Conservation (phyloP, 306 rosid species). For the Castanea crenata region DNA sequence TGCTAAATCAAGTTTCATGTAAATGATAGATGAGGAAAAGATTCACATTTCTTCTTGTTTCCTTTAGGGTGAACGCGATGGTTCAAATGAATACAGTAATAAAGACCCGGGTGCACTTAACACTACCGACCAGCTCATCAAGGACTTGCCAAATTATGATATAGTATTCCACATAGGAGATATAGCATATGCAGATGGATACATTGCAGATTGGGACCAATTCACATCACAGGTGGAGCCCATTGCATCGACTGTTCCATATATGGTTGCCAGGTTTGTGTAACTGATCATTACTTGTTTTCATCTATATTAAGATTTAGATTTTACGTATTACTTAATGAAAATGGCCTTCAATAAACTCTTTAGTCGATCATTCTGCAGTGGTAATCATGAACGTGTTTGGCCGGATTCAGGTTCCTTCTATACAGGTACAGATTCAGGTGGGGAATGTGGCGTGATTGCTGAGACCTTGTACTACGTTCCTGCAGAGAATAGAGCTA, state of each 20-base stretch:
- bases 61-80: constrained; percentile 88
- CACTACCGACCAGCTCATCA: constrained; percentile 78
- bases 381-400: constrained; percentile 94
- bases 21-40: not conserved
- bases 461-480: constrained; percentile 83
- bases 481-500: constrained; percentile 90
- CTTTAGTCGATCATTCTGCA: constrained; percentile 29
- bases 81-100: constrained; percentile 72
- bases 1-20: not conserved
- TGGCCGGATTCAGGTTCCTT: constrained; percentile 83
- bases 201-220: constrained; percentile 94
- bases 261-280: constrained; percentile 87
- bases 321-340: not conserved
- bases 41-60: not conserved
- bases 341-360: not conserved
- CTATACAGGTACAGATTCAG: constrained; percentile 66
- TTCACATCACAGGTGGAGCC: constrained; percentile 91
- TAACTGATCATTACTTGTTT: constrained; percentile 13
- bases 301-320: not conserved
- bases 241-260: constrained; percentile 76
- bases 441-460: constrained; percentile 93
- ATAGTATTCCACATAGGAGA: constrained; percentile 88
- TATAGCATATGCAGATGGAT: constrained; percentile 77
- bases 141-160: constrained; percentile 66
- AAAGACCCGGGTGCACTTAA: constrained; percentile 83